These are phyloP conservation scores for Exobasidium rhododendri DNA, from an alignment of 1,284 basidiomycete genomes.

Conservation along the genomic window DNA sequence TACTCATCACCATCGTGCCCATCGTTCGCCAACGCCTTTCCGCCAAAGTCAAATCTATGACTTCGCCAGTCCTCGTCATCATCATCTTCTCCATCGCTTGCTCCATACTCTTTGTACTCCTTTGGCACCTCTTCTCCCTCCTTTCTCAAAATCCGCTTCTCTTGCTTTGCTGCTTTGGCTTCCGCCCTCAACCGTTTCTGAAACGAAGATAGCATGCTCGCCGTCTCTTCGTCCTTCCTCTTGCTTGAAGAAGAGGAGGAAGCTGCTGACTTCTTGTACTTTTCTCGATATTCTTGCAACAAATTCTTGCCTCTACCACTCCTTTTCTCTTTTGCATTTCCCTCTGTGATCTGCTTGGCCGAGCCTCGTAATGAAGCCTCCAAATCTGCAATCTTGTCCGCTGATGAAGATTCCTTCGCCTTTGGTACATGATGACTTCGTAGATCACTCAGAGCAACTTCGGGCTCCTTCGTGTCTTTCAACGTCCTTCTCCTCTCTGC, in stretches of 20 bases:
- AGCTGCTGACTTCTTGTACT: slow-evolving; percentile 14
- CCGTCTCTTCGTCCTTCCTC: slow-evolving; percentile 21
- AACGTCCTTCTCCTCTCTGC: not conserved
- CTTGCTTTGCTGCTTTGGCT: not conserved
- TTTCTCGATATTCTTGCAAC: slow-evolving; percentile 15
- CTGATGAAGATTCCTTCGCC: not conserved
- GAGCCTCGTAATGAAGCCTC: slow-evolving; percentile 19
- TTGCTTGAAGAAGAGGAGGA: not conserved
- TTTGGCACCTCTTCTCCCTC: slow-evolving; percentile 11
- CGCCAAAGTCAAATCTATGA: slow-evolving; percentile 19
- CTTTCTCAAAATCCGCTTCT: slow-evolving; percentile 10
- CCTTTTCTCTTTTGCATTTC: slow-evolving; percentile 13
- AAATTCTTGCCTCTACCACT: slow-evolving; percentile 16
- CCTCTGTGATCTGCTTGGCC: slow-evolving; percentile 11
- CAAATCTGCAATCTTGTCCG: slow-evolving; percentile 15
- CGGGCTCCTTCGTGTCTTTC: not conserved
- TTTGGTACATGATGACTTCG: slow-evolving; percentile 4
- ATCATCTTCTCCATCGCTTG: slow-evolving; percentile 34
- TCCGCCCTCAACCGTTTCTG: slow-evolving; percentile 17
- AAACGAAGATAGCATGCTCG: slow-evolving; percentile 22
- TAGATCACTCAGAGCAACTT: not conserved
- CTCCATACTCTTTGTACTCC: slow-evolving; percentile 35
- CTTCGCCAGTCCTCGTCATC: slow-evolving; percentile 21
- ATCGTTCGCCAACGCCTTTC: not conserved
- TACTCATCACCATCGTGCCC: slow-evolving; percentile 13